These are phyloP conservation scores for Pythium rishiriense DNA, from an alignment of 352 stramenopile species.

Conservation along the genomic window DNA sequence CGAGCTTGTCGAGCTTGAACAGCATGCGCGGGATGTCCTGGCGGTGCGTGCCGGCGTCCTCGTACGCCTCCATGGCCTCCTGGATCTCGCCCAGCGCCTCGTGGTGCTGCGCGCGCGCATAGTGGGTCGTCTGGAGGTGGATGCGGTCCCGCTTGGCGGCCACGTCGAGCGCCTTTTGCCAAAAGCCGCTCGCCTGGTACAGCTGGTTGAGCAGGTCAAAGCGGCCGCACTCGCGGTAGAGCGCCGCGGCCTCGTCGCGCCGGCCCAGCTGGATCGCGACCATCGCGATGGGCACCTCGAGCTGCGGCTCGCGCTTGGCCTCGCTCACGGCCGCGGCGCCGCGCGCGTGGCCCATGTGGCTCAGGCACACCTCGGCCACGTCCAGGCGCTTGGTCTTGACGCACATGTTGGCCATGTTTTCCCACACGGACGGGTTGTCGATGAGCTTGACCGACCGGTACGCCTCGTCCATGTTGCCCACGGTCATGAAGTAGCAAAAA, in stretches of 20 bases:
- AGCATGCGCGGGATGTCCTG: constrained; percentile 95
- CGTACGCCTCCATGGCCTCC: constrained; percentile 91
- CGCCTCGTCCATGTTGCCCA: constrained; percentile 95
- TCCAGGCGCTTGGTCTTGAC: constrained; percentile 95
- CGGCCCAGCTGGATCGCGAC: constrained; percentile 93
- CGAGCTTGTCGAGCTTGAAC: constrained; percentile 84
- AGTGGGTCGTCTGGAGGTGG: constrained; percentile 91
- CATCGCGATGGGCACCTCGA: constrained; percentile 87
- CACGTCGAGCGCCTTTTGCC: constrained; percentile 90
- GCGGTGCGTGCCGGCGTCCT: constrained; percentile 85
- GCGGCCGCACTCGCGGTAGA: constrained; percentile 90
- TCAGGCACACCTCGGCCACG: constrained; percentile 93
- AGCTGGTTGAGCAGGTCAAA: constrained; percentile 93
- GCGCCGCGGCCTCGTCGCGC: constrained; percentile 86
- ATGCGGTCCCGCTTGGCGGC: constrained; percentile 90
- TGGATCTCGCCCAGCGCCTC: constrained; percentile 87
- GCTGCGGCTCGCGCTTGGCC: constrained; percentile 62
- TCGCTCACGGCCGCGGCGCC: constrained; percentile 88
- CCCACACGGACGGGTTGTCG: constrained; percentile 92
- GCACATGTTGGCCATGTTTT: constrained; percentile 97
- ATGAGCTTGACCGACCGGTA: constrained; percentile 93
- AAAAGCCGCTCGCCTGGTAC: constrained; percentile 90
- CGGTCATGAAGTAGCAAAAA: constrained; percentile 95
- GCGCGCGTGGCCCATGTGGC: constrained; percentile 93
- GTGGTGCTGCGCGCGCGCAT: constrained; percentile 88